A percentile compares a stretch with the other conserved stretches of the same genome.
phyloP scores from a whole-genome alignment of 768 basidiomycete species.

The Mycena leptocephala region DNA sequence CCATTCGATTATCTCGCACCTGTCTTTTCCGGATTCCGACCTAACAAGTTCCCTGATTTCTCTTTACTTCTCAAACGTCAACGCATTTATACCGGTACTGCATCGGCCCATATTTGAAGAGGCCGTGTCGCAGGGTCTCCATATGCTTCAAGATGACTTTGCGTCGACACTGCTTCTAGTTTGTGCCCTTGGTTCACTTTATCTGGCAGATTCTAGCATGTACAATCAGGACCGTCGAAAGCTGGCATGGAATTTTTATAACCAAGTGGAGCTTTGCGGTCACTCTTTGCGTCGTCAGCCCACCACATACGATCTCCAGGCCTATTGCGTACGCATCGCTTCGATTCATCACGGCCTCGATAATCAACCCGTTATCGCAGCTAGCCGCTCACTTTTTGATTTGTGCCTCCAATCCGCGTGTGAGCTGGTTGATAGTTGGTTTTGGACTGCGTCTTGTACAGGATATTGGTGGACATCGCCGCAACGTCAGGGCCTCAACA shows the following conservation, averaged over 20 bases:
- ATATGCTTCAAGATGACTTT: constrained; percentile 57
- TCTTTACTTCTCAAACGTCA: constrained; percentile 63
- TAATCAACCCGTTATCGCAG: neutral
- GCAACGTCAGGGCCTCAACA: neutral
- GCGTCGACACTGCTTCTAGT: constrained; percentile 63
- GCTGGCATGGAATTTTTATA: neutral
- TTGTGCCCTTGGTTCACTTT: constrained; percentile 63
- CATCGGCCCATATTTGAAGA: constrained; percentile 66
- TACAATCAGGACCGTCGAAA: neutral
- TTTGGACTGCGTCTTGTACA: neutral
- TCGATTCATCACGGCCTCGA: neutral
- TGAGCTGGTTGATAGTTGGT: neutral
- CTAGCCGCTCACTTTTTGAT: neutral
- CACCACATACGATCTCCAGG: constrained; percentile 12
- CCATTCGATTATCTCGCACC: neutral
- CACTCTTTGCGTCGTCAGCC: neutral
- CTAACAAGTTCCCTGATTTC: constrained; percentile 60
- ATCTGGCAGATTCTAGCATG: neutral
- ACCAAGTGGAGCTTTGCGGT: constrained; percentile 11
- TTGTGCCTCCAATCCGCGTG: neutral
- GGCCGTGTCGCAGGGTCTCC: constrained; percentile 51
- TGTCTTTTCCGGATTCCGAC: neutral
- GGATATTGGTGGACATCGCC: constrained; percentile 11
- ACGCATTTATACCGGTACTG: constrained; percentile 62
- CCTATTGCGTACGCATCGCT: constrained; percentile 12